Evolutionary conservation across 257 asterid genomes (phyloP), one percentile per base, ranked within the genome.

Genomic region (Jacaranda mimosifolia): DNA sequence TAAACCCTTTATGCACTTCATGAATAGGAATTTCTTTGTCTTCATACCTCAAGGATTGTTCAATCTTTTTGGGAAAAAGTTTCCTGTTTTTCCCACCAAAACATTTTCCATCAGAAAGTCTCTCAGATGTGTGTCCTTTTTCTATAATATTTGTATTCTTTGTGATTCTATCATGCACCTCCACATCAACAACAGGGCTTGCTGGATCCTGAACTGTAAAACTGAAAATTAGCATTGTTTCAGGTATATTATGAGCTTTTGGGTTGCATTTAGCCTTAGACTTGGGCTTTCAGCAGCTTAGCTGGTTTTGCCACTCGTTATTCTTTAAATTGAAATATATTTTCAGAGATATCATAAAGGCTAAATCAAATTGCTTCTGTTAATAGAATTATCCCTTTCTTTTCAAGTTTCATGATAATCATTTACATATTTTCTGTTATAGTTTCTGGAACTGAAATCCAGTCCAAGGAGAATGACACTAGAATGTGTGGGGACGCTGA

Each of bases 371-470:
- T 73, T 36, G 18, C 68, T 58, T 48, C 26, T 18, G 19, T 60
- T 18, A 38, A 46, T 72, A 43, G 32, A 39, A 46, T 60, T 38
- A 19, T 70, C 32, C 9, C 8, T 32, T 38, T 66, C 19, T 21
- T 72, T 67, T 74, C 8, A 52, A 60, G 73, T 68, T 56, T 18
- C 71, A 36, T 42, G n/a, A 42, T 63, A 55, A 78, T 48, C 71
- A 63, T 68, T 42, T 64, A 15, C 9, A 11, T 21, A 2, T 55
- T 76, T 42, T 68, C 14, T 72, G 55, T 77, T 77, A 60, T 80
- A 85, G 89, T 79, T 78, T 70, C 73, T n/a, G 49, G 79, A 76
- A 67, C 80, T 67, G 73, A 70, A 45, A 17, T 75, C 53, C 76
- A 48, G 65, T 40, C 75, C 21, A 57, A 83, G 70, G 85, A 76